A percentile compares a stretch with the other conserved stretches of the same genome.
These are phyloP conservation scores for Oxytropis ochrocephala DNA, from an alignment of 306 rosid species.

Conservation along the genomic window DNA sequence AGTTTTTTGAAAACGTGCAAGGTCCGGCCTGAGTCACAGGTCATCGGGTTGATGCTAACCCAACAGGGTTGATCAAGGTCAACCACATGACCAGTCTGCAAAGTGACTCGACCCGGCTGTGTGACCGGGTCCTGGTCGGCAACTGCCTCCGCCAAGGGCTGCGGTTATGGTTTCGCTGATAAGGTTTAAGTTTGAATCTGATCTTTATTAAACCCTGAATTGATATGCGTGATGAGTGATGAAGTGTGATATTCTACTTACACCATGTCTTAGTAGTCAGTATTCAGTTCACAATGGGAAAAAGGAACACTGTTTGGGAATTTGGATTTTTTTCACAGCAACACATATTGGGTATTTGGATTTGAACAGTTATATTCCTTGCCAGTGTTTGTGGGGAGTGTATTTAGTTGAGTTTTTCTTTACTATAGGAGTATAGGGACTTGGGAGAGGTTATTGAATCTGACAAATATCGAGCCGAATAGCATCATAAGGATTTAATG, in stretches of 20 bases:
- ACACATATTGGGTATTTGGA: no score
- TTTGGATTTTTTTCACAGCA: no score
- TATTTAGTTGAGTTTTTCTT: no score
- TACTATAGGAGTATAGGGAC: no score
- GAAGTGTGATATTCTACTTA: not conserved
- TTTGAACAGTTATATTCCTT: not conserved
- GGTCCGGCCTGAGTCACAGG: no score
- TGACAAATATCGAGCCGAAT: not conserved
- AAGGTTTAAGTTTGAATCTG: constrained; percentile 47
- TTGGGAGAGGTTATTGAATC: not conserved
- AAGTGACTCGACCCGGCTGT: no score
- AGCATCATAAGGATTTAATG: not conserved
- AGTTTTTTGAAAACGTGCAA: no score
- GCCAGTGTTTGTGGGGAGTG: not conserved
- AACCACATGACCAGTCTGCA: no score
- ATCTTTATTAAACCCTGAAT: not conserved
- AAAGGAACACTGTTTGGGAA: not conserved
- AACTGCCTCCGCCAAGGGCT: constrained; percentile 51
- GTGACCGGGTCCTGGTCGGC: no score
- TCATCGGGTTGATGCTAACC: no score
- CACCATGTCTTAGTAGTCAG: not conserved
- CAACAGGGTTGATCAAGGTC: no score
- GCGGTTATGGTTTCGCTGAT: constrained; percentile 94
- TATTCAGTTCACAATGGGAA: not conserved
- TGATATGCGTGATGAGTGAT: constrained; percentile 6